A percentile compares a stretch with the other conserved stretches of the same genome.
Conservation (phyloP, 768 basidiomycete genomes). For the Serendipita indica region DNA sequence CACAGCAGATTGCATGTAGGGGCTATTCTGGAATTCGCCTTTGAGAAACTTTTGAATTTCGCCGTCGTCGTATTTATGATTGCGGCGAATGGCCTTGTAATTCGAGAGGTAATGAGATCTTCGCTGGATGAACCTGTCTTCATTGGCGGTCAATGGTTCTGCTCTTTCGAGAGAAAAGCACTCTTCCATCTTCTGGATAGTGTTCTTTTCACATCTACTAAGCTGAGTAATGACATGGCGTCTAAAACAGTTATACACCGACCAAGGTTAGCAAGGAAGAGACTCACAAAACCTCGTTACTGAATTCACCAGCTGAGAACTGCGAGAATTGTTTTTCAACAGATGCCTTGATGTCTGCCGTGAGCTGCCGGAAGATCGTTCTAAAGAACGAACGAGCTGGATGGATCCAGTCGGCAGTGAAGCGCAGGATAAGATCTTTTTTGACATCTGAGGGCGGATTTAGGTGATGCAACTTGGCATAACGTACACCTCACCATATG, state of each 20-base stretch:
- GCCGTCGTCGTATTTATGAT: slow-evolving; percentile 21
- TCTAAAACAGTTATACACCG: slow-evolving; percentile 26
- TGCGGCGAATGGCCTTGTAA: slow-evolving; percentile 34
- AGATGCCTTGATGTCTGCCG: slow-evolving; percentile 28
- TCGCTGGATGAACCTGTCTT: slow-evolving; percentile 9
- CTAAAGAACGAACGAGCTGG: slow-evolving; percentile 37
- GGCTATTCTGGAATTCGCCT: background rate
- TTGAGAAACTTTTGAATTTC: background rate
- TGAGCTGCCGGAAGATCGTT: slow-evolving; percentile 25
- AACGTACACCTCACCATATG: slow-evolving; percentile 38
- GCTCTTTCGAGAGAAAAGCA: slow-evolving; percentile 32
- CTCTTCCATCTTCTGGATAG: slow-evolving; percentile 33
- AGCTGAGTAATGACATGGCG: slow-evolving; percentile 38
- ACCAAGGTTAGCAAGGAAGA: background rate
- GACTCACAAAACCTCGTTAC: slow-evolving; percentile 34
- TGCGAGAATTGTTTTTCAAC: slow-evolving; percentile 35
- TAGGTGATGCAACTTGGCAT: slow-evolving; percentile 31
- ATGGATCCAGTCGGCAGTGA: slow-evolving; percentile 9
- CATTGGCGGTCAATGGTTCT: slow-evolving; percentile 38
- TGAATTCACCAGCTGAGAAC: slow-evolving; percentile 39
- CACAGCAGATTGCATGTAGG: background rate
- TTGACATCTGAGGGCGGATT: background rate
- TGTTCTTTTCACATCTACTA: slow-evolving; percentile 26
- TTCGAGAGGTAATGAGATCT: slow-evolving; percentile 34
- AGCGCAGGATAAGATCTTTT: slow-evolving; percentile 6